phyloP scores from a whole-genome alignment of 1,139 yeast genomes.

The Protomyces arabidopsidicola region DNA sequence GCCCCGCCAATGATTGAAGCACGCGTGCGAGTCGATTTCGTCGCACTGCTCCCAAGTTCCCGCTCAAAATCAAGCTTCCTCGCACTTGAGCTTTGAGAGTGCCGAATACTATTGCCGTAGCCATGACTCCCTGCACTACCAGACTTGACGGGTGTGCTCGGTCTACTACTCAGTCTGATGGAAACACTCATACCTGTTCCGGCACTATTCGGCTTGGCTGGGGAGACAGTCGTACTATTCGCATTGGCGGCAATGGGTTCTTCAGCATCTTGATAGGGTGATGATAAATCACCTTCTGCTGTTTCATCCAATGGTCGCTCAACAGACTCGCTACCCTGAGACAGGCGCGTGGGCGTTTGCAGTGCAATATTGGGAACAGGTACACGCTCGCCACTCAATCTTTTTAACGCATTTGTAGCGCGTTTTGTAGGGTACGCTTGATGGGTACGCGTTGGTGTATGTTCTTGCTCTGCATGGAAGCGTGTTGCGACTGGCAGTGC shows the following conservation, averaged over 20 bases:
- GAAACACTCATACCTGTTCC: neutral
- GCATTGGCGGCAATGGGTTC: neutral
- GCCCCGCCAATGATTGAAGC: too few species aligned
- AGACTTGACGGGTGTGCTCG: neutral
- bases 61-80: neutral
- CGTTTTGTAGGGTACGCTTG: neutral
- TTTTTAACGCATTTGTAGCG: neutral
- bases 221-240: neutral
- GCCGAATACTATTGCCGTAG: neutral
- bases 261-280: conserved; percentile 20
- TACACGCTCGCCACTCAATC: neutral
- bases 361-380: neutral
- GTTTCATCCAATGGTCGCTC: neutral
- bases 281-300: neutral
- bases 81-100: neutral
- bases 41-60: neutral
- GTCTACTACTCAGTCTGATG: neutral
- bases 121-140: neutral
- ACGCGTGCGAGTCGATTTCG: neutral
- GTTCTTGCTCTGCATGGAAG: neutral
- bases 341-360: neutral
- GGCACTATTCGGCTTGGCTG: neutral
- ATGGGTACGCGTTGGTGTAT: neutral
- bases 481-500: neutral
- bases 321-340: neutral